Conservation (phyloP, 1,284 basidiomycete species). For the Marasmius oreades region DNA sequence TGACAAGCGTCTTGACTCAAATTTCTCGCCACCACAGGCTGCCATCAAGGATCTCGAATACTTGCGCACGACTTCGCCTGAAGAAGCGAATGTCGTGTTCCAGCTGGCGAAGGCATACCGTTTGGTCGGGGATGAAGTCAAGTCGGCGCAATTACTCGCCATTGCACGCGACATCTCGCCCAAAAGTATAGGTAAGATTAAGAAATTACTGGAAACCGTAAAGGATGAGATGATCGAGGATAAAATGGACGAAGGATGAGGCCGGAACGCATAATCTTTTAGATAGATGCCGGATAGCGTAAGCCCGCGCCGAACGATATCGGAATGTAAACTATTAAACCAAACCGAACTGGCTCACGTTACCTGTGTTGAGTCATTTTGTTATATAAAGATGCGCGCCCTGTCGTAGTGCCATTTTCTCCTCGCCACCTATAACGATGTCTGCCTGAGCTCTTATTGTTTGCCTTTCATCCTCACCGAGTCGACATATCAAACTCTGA, state of each 20-base stretch:
- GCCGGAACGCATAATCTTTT: background rate
- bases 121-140: conserved; percentile 70
- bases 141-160: conserved; percentile 80
- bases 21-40: conserved; percentile 16
- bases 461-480: conserved; percentile 25
- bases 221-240: conserved; percentile 64
- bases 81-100: conserved; percentile 94
- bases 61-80: conserved; percentile 77
- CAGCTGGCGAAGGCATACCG: conserved; percentile 91
- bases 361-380: background rate
- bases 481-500: conserved; percentile 31
- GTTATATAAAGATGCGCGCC: background rate
- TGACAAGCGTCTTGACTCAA: background rate
- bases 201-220: conserved; percentile 68
- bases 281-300: too few species aligned
- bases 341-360: background rate
- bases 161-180: conserved; percentile 84
- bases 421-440: conserved; percentile 41
- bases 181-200: conserved; percentile 73
- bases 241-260: conserved; percentile 71
- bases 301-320: too few species aligned
- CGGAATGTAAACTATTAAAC: conserved; percentile 2
- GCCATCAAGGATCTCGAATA: conserved; percentile 75
- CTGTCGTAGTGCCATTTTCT: conserved; percentile 20
- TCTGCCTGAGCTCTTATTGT: conserved; percentile 34